Conservation (phyloP, 495 filamentous ascomycete genomes). For the Xylaria curta region DNA sequence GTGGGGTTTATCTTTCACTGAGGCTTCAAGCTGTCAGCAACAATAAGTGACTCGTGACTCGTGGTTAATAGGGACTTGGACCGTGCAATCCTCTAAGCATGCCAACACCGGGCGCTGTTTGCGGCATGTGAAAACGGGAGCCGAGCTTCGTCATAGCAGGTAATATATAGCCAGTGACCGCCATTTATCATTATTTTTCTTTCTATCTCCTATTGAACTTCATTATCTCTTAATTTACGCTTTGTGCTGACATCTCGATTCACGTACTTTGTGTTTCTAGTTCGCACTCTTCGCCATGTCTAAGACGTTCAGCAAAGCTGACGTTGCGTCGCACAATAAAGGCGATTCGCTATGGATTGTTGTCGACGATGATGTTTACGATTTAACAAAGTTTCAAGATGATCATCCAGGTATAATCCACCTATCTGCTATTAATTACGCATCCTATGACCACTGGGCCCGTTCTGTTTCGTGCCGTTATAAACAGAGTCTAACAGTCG, state of each 20-base stretch:
- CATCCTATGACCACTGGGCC: neutral
- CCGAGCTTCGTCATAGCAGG: conserved; percentile 19
- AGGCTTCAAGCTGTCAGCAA: conserved; percentile 12
- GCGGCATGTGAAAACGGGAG: conserved; percentile 23
- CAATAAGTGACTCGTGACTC: conserved; percentile 18
- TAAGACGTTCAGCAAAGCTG: conserved; percentile 79
- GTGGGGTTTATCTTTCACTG: conserved; percentile 11
- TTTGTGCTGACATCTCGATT: neutral
- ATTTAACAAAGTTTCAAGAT: conserved; percentile 91
- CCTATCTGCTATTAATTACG: neutral
- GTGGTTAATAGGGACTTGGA: conserved; percentile 2
- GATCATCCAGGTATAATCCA: conserved; percentile 78
- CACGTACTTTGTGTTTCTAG: conserved; percentile 42
- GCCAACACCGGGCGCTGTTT: conserved; percentile 16
- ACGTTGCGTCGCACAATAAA: conserved; percentile 92
- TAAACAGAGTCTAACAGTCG: conserved; percentile 23
- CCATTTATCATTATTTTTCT: neutral
- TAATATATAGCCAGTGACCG: neutral
- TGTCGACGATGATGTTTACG: conserved; percentile 95
- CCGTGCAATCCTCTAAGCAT: conserved; percentile 4
- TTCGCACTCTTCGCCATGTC: conserved; percentile 70
- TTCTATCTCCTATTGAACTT: neutral
- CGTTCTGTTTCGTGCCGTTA: neutral
- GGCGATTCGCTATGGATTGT: conserved; percentile 85
- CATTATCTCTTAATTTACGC: neutral